These are phyloP conservation scores for Flaveria ramosissima DNA, from an alignment of 129 eudicot genomes.

Conservation along the genomic window DNA sequence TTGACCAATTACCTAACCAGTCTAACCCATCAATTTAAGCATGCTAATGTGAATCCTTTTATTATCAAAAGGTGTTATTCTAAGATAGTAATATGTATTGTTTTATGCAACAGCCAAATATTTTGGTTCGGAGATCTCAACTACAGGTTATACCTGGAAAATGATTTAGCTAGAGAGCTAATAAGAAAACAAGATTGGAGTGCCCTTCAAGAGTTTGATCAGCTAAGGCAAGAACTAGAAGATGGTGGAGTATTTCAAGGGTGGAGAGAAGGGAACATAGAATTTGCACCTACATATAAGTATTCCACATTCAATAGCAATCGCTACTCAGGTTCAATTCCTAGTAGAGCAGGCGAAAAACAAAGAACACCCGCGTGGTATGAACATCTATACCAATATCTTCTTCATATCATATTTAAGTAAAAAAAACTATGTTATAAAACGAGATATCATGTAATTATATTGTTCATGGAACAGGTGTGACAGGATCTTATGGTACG, in stretches of 20 bases:
- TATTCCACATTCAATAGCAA: conserved; percentile 68
- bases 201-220: conserved; percentile 81
- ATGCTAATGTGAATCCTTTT: background rate
- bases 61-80: background rate
- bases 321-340: conserved; percentile 71
- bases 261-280: conserved; percentile 87
- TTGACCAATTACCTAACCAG: background rate
- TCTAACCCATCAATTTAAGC: background rate
- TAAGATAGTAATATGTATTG: conserved; percentile 18
- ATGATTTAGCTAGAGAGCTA: conserved; percentile 69
- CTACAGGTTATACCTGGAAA: conserved; percentile 72
- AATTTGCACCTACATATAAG: conserved; percentile 92
- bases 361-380: conserved; percentile 97
- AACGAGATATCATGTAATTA: background rate
- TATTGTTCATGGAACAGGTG: conserved; percentile 59
- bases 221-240: conserved; percentile 61
- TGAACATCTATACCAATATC: conserved; percentile 1
- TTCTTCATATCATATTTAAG: background rate
- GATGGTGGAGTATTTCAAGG: conserved; percentile 88
- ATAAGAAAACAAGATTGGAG: conserved; percentile 68
- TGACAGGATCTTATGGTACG: conserved; percentile 94
- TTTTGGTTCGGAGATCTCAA: conserved; percentile 98
- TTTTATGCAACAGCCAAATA: conserved; percentile 73
- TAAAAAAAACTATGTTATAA: background rate
- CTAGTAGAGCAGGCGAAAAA: conserved; percentile 72